These are phyloP conservation scores for Paecilomyces dactylethromorphus DNA, from an alignment of 2,329 filamentous ascomycete species.

Conservation along the genomic window DNA sequence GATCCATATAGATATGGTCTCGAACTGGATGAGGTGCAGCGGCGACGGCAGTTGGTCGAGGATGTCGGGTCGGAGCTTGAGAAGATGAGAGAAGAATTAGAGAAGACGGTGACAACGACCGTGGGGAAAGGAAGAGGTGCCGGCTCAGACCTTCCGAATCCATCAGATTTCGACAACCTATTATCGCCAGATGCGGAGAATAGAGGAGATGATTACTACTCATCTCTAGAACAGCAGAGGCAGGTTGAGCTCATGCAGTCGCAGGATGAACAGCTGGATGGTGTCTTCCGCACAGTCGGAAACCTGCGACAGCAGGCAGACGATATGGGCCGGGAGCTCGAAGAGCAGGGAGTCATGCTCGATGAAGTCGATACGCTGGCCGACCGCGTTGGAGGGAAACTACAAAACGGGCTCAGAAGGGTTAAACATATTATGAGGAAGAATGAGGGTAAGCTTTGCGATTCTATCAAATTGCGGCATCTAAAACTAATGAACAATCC, in stretches of 20 bases:
- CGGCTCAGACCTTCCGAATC: constrained; percentile 50
- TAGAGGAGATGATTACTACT: constrained; percentile 58
- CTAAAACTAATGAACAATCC: constrained; percentile 16
- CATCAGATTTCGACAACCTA: constrained; percentile 47
- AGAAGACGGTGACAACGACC: constrained; percentile 47
- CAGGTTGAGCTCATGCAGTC: constrained; percentile 89
- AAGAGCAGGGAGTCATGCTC: constrained; percentile 87
- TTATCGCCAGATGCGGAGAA: constrained; percentile 35
- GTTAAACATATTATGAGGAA: constrained; percentile 75
- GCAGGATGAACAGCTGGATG: constrained; percentile 88
- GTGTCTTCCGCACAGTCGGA: constrained; percentile 87
- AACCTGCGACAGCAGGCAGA: constrained; percentile 85
- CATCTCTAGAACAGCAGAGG: constrained; percentile 82
- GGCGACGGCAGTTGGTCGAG: constrained; percentile 73
- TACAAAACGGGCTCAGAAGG: constrained; percentile 81
- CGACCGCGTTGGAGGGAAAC: constrained; percentile 77
- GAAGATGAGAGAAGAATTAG: constrained; percentile 78
- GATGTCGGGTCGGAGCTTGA: constrained; percentile 87
- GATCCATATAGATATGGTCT: constrained; percentile 85
- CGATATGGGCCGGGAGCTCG: constrained; percentile 92
- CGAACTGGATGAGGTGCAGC: constrained; percentile 71
- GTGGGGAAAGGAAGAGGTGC: constrained; percentile 17
- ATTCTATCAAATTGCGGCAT: background rate
- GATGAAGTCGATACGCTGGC: constrained; percentile 77
- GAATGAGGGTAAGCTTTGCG: constrained; percentile 71